Evolutionary conservation across 257 asterid genomes (phyloP).

Genomic region (Agastache rugosa): DNA sequence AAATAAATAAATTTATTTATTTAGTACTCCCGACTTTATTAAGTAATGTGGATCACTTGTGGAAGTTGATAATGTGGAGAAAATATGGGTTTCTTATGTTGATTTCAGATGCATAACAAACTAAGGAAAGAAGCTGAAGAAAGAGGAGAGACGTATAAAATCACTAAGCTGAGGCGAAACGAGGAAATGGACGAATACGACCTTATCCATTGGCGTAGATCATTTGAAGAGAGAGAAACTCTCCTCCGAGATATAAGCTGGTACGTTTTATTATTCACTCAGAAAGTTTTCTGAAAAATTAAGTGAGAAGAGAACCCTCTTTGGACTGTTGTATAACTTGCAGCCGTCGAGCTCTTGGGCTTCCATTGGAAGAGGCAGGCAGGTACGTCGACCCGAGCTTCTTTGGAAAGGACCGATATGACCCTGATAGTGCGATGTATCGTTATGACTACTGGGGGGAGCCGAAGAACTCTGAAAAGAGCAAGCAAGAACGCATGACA

Average conservation of each 20-base stretch:
- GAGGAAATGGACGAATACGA: constrained; percentile 97
- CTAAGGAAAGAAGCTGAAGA: constrained; percentile 73
- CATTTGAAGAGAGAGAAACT: constrained; percentile 95
- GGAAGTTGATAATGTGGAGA: neutral
- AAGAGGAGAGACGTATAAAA: constrained; percentile 76
- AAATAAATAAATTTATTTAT: too few relatives aligned
- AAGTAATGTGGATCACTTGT: neutral
- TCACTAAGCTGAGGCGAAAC: constrained; percentile 73
- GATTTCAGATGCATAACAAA: constrained; percentile 63
- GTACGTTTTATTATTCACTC: constrained; percentile 42
- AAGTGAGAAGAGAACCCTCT: neutral
- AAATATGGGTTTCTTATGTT: constrained; percentile 19
- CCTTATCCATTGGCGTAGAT: constrained; percentile 92
- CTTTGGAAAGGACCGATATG: constrained; percentile 86
- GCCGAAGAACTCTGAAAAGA: constrained; percentile 96
- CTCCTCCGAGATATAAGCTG: constrained; percentile 92
- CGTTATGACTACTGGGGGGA: constrained; percentile 99
- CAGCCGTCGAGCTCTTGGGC: constrained; percentile 94
- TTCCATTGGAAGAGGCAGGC: constrained; percentile 92
- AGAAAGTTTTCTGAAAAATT: neutral
- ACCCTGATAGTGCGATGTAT: constrained; percentile 77
- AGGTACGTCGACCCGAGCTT: constrained; percentile 70
- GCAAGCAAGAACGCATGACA: constrained; percentile 79
- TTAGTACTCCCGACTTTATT: too few relatives aligned
- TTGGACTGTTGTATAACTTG: constrained; percentile 26